Base-by-base conservation (phyloP, 768 basidiomycete species). In the Multifurca ochricompacta region DNA sequence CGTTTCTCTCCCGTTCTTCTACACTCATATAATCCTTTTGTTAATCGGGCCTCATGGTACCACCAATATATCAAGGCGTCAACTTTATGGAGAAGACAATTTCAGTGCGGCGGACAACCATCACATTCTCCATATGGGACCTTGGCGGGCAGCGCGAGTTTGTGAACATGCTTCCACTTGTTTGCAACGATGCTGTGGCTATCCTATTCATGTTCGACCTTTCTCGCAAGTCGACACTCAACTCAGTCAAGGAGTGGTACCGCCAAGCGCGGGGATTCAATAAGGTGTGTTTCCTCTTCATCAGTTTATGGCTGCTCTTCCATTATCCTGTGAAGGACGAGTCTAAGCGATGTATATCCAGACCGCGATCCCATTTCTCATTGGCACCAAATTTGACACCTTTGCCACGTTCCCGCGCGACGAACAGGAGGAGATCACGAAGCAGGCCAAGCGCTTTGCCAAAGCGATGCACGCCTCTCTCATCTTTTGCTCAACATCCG, bases 51-150 rank as follows among this genome's bases (percentile, higher is more conserved):
- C n/a, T n/a, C n/a, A n/a, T n/a, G n/a, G 64, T 56, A 39, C 19
- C 16, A 6, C 43, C 45, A 31, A 11, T 14, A 1, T 60, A 78
- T 11, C 18, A 25, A 56, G 91, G 95, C 76, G 93, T 97, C 74
- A 97, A 97, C 72, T 98, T 98, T 71, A 98, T 98, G 96, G 95
- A 99, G 77, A 99, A 99, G 78, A 96, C 95, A 14, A 97, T 99
- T 65, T 88, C 90, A 52, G 95, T 99, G 62, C 85, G 96, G 63
- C 86, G 94, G 70, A 98, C 96, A 54, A 96, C 95, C 52, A 98
- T 99, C 70, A 97, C 95, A 3, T 98, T 99, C 74, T 97, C 94
- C 60, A 96, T 98, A 71, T 99, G 96, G 94, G 93, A 96, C 76
- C 74, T 96, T 53, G 93, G 93, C 61, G 93, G 91, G 44, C 95